A percentile compares a stretch with the other conserved stretches of the same genome.
Evolutionary conservation across 2,329 filamentous ascomycete species (phyloP).

Genomic region (Xylariales sp.): DNA sequence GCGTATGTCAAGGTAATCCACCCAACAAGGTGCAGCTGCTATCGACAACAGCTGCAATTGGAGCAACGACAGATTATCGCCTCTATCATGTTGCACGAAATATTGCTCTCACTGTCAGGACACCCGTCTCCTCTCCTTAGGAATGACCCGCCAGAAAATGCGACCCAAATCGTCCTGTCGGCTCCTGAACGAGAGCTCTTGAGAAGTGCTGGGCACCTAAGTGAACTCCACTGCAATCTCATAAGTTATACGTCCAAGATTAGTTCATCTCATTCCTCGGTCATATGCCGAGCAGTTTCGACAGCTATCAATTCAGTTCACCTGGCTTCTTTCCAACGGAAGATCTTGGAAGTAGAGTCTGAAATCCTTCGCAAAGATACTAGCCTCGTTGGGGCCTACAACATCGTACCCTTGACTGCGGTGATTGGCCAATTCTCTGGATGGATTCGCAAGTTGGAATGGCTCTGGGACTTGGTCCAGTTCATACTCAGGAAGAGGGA

Average conservation of each 20-base stretch:
- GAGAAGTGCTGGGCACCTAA: conserved; percentile 69
- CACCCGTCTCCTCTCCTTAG: conserved; percentile 86
- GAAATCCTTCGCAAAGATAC: conserved; percentile 73
- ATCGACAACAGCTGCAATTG: no score
- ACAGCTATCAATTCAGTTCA: conserved; percentile 71
- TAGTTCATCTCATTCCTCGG: conserved; percentile 66
- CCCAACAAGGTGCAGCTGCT: no score
- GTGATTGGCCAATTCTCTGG: conserved; percentile 80
- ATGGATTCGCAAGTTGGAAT: conserved; percentile 81
- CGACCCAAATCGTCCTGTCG: conserved; percentile 51
- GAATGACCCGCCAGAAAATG: conserved; percentile 39
- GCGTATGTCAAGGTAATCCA: conserved; percentile 19
- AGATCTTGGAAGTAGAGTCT: conserved; percentile 79
- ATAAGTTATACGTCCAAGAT: conserved; percentile 63
- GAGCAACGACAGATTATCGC: conserved; percentile 10
- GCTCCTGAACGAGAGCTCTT: conserved; percentile 81
- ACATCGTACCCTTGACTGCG: conserved; percentile 85
- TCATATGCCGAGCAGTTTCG: conserved; percentile 82
- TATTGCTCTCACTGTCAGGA: conserved; percentile 91
- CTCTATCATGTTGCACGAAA: conserved; percentile 85
- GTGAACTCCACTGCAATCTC: conserved; percentile 70
- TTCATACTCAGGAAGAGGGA: conserved; percentile 55
- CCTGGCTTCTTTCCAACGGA: conserved; percentile 74
- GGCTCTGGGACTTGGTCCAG: conserved; percentile 70
- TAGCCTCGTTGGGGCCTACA: conserved; percentile 79